A percentile compares a stretch with the other conserved stretches of the same genome.
Conservation (phyloP, 2,329 filamentous ascomycete genomes). For the Hymenoscyphus fraxineus region DNA sequence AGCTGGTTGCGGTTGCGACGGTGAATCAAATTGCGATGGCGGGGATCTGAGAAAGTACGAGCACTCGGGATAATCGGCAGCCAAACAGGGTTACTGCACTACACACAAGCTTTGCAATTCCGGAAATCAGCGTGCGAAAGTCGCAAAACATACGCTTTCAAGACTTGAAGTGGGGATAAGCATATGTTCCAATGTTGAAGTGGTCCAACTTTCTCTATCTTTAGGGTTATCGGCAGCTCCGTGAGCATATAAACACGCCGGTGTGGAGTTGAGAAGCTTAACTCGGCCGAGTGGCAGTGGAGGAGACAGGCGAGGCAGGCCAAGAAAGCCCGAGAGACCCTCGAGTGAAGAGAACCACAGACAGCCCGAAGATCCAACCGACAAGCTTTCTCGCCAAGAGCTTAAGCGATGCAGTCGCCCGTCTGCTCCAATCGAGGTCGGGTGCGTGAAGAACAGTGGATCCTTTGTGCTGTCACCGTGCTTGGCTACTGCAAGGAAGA, state of each 20-base stretch:
- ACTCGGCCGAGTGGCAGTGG: neutral
- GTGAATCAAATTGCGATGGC: neutral
- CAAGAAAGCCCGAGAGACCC: neutral
- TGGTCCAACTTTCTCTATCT: neutral
- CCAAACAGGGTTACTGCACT: neutral
- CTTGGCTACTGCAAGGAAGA: no score
- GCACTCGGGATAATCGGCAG: neutral
- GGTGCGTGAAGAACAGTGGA: no score
- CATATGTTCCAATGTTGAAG: neutral
- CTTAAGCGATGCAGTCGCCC: neutral
- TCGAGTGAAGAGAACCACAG: neutral
- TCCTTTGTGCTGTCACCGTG: no score
- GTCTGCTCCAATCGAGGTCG: neutral
- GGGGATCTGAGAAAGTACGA: neutral
- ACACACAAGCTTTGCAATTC: neutral
- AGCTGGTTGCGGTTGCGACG: neutral
- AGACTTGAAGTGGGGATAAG: neutral
- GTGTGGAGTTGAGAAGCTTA: neutral
- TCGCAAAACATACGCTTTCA: neutral
- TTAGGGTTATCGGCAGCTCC: neutral
- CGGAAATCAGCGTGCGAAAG: neutral
- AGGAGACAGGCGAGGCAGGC: neutral
- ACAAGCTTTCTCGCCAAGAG: slow-evolving; percentile 11
- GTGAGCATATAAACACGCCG: neutral
- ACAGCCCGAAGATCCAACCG: neutral